Conservation (phyloP, 1,139 yeast genomes). For the Candida dubliniensis region DNA sequence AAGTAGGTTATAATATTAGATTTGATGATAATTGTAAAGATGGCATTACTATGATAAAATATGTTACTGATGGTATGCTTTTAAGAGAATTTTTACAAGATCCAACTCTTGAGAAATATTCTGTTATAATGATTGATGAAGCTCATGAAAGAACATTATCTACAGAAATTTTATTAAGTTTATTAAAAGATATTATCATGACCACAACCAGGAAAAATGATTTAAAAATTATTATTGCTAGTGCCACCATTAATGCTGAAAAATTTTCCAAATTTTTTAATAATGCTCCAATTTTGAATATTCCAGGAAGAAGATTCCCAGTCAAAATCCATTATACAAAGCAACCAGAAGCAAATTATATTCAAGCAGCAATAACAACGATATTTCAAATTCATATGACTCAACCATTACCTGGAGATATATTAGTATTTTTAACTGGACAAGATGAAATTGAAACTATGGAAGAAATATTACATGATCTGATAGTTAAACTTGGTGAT, state of each 20-base stretch:
- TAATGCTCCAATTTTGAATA: constrained; percentile 80
- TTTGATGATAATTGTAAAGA: constrained; percentile 64
- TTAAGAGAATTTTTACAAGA: constrained; percentile 80
- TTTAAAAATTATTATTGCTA: constrained; percentile 74
- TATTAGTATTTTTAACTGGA: constrained; percentile 88
- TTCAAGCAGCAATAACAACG: constrained; percentile 86
- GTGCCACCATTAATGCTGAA: constrained; percentile 91
- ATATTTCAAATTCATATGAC: constrained; percentile 78
- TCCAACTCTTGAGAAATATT: constrained; percentile 64
- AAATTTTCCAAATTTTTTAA: constrained; percentile 80
- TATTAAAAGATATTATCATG: constrained; percentile 62
- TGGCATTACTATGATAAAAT: constrained; percentile 62
- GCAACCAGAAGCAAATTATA: constrained; percentile 86
- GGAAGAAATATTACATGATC: constrained; percentile 69
- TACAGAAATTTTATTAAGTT: constrained; percentile 86
- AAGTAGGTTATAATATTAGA: constrained; percentile 85
- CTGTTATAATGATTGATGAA: constrained; percentile 91
- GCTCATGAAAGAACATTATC: constrained; percentile 94
- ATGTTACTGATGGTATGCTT: constrained; percentile 94
- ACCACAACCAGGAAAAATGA: constrained; percentile 62
- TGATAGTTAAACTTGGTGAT: constrained; percentile 62
- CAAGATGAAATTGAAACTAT: constrained; percentile 91
- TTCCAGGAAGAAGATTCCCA: constrained; percentile 88
- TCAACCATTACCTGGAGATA: constrained; percentile 67
- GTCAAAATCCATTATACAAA: constrained; percentile 85